Conservation (phyloP, 2,329 filamentous ascomycete genomes). For the Stemphylium vesicarium region DNA sequence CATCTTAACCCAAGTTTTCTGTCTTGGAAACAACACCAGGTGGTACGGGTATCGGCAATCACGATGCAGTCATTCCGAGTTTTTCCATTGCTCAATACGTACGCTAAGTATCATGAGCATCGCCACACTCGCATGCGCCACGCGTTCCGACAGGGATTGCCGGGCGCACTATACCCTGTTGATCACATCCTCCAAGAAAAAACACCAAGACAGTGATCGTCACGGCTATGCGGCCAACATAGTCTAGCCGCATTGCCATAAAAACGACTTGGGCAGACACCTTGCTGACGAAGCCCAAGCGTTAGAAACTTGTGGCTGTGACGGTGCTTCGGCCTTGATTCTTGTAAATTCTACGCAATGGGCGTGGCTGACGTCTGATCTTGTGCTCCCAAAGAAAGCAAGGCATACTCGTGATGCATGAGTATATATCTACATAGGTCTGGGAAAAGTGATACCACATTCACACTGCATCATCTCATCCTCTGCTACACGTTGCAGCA, state of each 20-base stretch:
- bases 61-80: background rate
- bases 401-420: background rate
- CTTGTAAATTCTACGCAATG: slow-evolving; percentile 13
- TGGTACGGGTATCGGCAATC: slow-evolving; percentile 1
- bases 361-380: slow-evolving; percentile 23
- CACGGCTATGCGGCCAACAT: slow-evolving; percentile 11
- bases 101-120: slow-evolving; percentile 1
- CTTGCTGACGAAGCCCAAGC: slow-evolving; percentile 15
- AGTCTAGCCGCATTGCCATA: slow-evolving; percentile 10
- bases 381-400: background rate
- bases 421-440: slow-evolving; percentile 4
- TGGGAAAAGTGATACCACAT: background rate
- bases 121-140: slow-evolving; percentile 8
- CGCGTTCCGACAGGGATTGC: slow-evolving; percentile 1
- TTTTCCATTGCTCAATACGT: background rate
- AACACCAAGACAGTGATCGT: slow-evolving; percentile 1
- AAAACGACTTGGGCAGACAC: background rate
- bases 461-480: background rate
- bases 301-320: slow-evolving; percentile 5
- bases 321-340: background rate
- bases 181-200: slow-evolving; percentile 5
- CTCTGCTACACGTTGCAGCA: background rate
- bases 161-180: background rate
- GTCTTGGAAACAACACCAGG: background rate
- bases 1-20: background rate